Percentiles rank a stretch among this genome's conserved stretches.
Evolutionary conservation across 2,329 filamentous ascomycete species (phyloP).

Genomic region (Diaporthe australafricana): DNA sequence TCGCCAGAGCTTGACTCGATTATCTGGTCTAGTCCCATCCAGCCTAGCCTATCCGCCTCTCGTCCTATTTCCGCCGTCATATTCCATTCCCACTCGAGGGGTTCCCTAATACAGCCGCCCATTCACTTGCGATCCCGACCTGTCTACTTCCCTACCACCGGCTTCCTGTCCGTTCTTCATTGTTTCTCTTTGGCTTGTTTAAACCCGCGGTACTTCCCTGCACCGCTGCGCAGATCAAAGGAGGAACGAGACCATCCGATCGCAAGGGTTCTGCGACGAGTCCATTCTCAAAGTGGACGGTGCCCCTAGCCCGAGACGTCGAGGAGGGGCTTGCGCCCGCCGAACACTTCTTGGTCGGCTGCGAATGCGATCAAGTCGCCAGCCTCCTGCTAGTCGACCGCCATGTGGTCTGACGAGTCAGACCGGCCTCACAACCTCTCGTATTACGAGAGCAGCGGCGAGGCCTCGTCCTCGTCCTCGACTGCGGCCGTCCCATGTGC

Average conservation of each 20-base stretch:
- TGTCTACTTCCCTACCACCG: background rate
- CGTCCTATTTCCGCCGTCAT: conserved; percentile 13
- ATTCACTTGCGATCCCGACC: conserved; percentile 5
- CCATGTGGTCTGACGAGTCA: conserved; percentile 38
- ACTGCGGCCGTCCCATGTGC: conserved; percentile 2
- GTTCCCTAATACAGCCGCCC: conserved; percentile 3
- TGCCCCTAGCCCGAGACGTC: background rate
- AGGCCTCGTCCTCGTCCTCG: conserved; percentile 17
- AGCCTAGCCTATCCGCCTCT: conserved; percentile 1
- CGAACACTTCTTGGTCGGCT: conserved; percentile 1
- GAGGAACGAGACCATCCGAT: background rate
- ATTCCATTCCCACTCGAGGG: background rate
- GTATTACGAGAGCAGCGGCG: conserved; percentile 3
- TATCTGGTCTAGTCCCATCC: conserved; percentile 5
- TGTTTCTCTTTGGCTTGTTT: background rate
- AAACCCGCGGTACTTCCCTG: background rate
- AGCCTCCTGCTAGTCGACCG: conserved; percentile 34
- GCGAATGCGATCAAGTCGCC: conserved; percentile 33
- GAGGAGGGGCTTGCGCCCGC: conserved; percentile 11
- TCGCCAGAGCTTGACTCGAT: conserved; percentile 28
- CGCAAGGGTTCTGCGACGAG: background rate
- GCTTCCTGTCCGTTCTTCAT: background rate
- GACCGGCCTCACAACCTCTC: conserved; percentile 28
- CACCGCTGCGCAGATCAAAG: background rate
- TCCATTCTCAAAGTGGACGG: background rate